These are phyloP conservation scores for Sporothrix brunneoviolacea DNA, from an alignment of 2,329 filamentous ascomycete genomes.

Conservation along the genomic window DNA sequence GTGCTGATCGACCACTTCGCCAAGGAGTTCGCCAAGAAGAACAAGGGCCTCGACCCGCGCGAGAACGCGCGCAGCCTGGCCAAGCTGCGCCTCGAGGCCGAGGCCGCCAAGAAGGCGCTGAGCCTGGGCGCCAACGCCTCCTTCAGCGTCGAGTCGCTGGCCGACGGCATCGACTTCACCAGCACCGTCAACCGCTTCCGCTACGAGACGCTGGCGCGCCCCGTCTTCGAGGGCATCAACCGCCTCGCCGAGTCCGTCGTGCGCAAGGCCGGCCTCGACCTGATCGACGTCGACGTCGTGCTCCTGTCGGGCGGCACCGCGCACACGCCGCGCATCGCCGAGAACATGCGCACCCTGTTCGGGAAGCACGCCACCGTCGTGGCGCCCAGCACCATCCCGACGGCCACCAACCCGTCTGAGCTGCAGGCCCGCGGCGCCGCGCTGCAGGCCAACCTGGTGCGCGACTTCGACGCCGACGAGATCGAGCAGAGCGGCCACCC, in stretches of 20 bases:
- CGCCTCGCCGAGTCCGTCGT: constrained; percentile 76
- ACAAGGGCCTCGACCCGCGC: constrained; percentile 75
- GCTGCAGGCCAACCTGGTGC: constrained; percentile 88
- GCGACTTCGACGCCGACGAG: constrained; percentile 88
- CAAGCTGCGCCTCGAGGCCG: constrained; percentile 87
- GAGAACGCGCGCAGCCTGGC: constrained; percentile 74
- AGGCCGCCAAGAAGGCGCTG: constrained; percentile 86
- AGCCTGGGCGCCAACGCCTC: constrained; percentile 81
- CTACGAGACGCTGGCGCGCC: constrained; percentile 81
- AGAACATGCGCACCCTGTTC: constrained; percentile 74
- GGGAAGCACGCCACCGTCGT: constrained; percentile 69
- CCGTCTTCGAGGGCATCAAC: constrained; percentile 84
- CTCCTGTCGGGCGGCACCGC: constrained; percentile 88
- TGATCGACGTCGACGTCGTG: constrained; percentile 90
- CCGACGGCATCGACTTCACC: constrained; percentile 84
- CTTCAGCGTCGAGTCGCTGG: constrained; percentile 88
- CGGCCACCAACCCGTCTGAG: constrained; percentile 89
- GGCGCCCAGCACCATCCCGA: constrained; percentile 70
- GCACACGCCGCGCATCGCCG: constrained; percentile 88
- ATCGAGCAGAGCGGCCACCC: constrained; percentile 95
- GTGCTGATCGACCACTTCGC: constrained; percentile 93
- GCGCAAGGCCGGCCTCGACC: constrained; percentile 86
- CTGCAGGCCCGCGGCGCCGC: constrained; percentile 83
- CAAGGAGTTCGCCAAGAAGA: constrained; percentile 98
- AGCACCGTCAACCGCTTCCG: constrained; percentile 87